A percentile compares a stretch with the other conserved stretches of the same genome.
phyloP scores from a whole-genome alignment of 371 early-diverging fungal species.

The Haplosporangium sp. region DNA sequence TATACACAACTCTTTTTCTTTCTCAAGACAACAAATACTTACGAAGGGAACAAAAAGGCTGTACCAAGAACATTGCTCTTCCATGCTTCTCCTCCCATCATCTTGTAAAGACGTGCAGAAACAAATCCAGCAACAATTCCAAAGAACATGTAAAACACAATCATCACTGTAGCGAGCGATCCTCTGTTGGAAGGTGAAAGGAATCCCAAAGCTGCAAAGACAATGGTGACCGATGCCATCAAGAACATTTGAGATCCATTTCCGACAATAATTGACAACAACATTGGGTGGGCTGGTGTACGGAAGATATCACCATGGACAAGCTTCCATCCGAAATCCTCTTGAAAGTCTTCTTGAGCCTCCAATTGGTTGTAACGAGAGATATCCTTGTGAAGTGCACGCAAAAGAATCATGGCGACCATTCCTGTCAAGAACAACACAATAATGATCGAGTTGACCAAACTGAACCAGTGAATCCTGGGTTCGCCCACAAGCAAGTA shows the following conservation, averaged over 20 bases:
- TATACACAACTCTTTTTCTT: too few relatives aligned
- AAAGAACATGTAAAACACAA: constrained; percentile 91
- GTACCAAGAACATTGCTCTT: constrained; percentile 86
- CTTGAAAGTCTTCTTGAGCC: constrained; percentile 86
- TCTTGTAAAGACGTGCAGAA: constrained; percentile 93
- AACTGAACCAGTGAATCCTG: constrained; percentile 84
- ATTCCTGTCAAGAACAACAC: constrained; percentile 91
- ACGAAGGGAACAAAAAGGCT: constrained; percentile 88
- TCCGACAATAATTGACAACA: constrained; percentile 90
- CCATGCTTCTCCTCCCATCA: constrained; percentile 92
- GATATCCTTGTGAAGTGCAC: constrained; percentile 89
- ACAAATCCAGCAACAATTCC: constrained; percentile 89
- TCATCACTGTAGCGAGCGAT: constrained; percentile 88
- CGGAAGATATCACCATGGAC: constrained; percentile 95
- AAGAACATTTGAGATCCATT: constrained; percentile 91
- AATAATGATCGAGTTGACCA: constrained; percentile 92
- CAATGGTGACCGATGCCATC: constrained; percentile 85
- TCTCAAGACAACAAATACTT: constrained; percentile 25
- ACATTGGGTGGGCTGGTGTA: constrained; percentile 80
- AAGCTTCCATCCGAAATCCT: constrained; percentile 94
- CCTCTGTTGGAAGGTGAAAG: constrained; percentile 96
- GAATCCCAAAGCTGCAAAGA: constrained; percentile 97
- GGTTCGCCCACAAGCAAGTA: constrained; percentile 88
- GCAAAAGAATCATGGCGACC: constrained; percentile 87
- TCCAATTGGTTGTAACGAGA: constrained; percentile 86